A percentile compares a stretch with the other conserved stretches of the same genome.
Evolutionary conservation across 1,139 yeast genomes (phyloP).

Genomic region (Blastobotrys arbuscula): DNA sequence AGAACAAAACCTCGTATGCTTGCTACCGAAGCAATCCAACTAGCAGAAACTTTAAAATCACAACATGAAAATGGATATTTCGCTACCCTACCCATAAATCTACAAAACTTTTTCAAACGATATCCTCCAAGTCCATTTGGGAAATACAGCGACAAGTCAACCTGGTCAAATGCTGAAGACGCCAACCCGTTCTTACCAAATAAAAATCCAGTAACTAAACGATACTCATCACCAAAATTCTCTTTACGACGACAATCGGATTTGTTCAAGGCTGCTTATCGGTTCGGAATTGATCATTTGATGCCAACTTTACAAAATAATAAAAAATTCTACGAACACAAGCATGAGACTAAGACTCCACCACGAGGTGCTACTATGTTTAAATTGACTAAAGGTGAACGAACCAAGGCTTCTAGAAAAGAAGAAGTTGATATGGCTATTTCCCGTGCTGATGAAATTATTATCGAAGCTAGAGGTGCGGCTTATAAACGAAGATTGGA

Average conservation of each 20-base stretch:
- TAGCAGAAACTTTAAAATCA: slow-evolving; percentile 20
- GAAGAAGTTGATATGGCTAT: slow-evolving; percentile 60
- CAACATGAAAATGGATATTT: slow-evolving; percentile 26
- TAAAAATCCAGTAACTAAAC: slow-evolving; percentile 73
- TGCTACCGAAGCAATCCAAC: slow-evolving; percentile 27
- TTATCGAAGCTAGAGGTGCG: slow-evolving; percentile 56
- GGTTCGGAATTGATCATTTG: slow-evolving; percentile 72
- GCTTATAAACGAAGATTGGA: slow-evolving; percentile 29
- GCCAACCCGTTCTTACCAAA: slow-evolving; percentile 89
- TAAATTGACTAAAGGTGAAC: slow-evolving; percentile 78
- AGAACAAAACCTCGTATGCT: slow-evolving; percentile 23
- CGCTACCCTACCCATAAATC: slow-evolving; percentile 54
- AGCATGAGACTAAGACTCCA: slow-evolving; percentile 62
- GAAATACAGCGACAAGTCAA: slow-evolving; percentile 58
- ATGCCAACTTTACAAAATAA: slow-evolving; percentile 66
- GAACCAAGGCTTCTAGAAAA: slow-evolving; percentile 57
- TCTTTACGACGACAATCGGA: slow-evolving; percentile 83
- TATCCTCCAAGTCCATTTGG: slow-evolving; percentile 84
- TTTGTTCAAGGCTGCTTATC: slow-evolving; percentile 73
- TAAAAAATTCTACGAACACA: slow-evolving; percentile 74
- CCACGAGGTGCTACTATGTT: slow-evolving; percentile 75
- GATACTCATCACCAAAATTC: slow-evolving; percentile 71
- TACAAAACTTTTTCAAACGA: slow-evolving; percentile 70
- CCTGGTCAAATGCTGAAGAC: slow-evolving; percentile 56
- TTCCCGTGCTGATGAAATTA: slow-evolving; percentile 64